Base-by-base conservation (phyloP, 2,329 filamentous ascomycete genomes). In the Paracoccidioides brasiliensis region DNA sequence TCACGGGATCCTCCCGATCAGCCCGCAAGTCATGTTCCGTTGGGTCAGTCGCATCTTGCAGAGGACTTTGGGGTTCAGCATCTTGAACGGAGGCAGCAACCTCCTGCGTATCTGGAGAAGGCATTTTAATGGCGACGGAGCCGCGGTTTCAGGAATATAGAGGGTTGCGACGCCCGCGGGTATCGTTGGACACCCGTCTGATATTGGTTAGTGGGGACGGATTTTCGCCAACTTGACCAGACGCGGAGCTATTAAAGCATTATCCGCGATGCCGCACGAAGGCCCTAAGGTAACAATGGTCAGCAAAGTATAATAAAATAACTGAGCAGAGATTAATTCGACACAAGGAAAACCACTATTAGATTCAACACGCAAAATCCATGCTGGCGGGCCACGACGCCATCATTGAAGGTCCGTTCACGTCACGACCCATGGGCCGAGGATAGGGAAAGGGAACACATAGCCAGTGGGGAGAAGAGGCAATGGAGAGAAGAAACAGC, bases 21-120 rank as follows among this genome's bases (percentile, higher is more conserved):
- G 22, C 53, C 33, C 30, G 15, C 40, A 53, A 30, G 32, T 35
- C 30, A 44, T 52, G 38, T 42, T 42, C 50, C 4, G 38, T 33
- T 14, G 28, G n/a, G 30, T 42, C 28, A 9, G 28, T 41, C 50
- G 40, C 48, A 46, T 37, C 42, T 49, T 46, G 51, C 5, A 28
- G 43, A 12, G 43, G 40, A 42, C 42, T 48, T 28, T 40, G 48
- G n/a, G 30, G 41, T 40, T 37, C 46, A 9, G 28, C 67, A 67
- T 78, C 74, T 9, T 64, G 55, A 40, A 58, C 52, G 10, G 62
- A 57, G 32, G 66, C 67, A 59, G 69, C 67, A 28, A 60, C 56
- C 37, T 62, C 60, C 44, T 63, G 63, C 44, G 63, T 64, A 54
- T 69, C 65, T 30, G 70, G 68, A 7, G 67, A 71, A 45, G 69